Base-by-base conservation (phyloP, 441 rosid genomes). In the Pelargonium myrrhifolium region DNA sequence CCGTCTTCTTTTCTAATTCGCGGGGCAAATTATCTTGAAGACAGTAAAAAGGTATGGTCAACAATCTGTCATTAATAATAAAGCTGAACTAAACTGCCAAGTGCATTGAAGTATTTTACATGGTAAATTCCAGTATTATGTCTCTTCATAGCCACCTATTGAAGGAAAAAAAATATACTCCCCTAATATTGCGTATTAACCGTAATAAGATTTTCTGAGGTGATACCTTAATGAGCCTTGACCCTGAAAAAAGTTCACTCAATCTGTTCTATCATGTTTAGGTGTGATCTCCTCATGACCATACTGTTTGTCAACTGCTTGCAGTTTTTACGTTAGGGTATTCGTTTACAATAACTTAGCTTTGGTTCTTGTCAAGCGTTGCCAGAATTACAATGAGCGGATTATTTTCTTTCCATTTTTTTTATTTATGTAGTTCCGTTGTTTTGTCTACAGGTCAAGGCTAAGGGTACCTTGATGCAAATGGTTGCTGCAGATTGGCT, bases 401-500 rank as follows among this genome's bases (percentile, higher is more conserved):
- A 5, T 31, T 35, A 35, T 35, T 35, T 35, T 5, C 9, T 35
- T 35, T 35, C 39, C 39, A 7, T 35, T 35, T 5, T 35, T 35
- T 35, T 35, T 35, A 35, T 59, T 26, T 68, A 10, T 10, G 17
- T 72, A 40, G 15, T 74, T 26, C 40, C 40, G 63, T 71, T 66
- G 4, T 63, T 70, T 73, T 28, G 31, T 68, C 72, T 67, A 47
- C 81, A 93, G 98, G 72, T 90, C 65, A 90, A 85, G 84, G 97
- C 96, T 21, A 93, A 86, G 73, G 94, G 89, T 62, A 85, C 89
- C 51, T 74, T 88, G 86, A 89, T 91, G 97, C 87, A 87, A 82
- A 89, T 91, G 97, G 90, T 93, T 75, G 97, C 93, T 70, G 97
- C 97, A 71, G 97, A 91, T 84, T 93, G 98, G 99, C 74, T 91